Evolutionary conservation across 257 asterid genomes (phyloP).

Genomic region (Jasminum sambac): DNA sequence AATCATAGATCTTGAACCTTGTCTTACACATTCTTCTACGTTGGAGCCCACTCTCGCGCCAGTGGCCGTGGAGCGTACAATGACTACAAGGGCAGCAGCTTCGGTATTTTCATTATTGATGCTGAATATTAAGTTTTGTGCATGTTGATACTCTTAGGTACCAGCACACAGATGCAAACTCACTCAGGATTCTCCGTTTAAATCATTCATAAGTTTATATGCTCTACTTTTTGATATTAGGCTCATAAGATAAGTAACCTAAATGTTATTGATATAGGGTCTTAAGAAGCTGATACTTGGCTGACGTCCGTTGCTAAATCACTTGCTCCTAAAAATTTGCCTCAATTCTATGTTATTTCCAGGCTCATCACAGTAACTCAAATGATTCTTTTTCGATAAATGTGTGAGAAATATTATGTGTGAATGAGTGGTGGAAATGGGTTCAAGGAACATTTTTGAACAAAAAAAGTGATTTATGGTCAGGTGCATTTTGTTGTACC

Average conservation of each 20-base stretch:
- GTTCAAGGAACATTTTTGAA: too few species aligned
- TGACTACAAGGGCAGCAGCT: constrained; percentile 98
- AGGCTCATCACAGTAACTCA: not conserved
- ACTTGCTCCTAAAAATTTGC: not conserved
- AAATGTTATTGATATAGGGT: not conserved
- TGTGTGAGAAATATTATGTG: too few species aligned
- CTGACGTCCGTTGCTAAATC: not conserved
- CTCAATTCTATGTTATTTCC: not conserved
- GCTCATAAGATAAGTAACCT: not conserved
- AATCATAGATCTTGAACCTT: constrained; percentile 80
- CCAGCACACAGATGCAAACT: not conserved
- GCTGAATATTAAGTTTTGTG: constrained; percentile 1
- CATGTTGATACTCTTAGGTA: not conserved
- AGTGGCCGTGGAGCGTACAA: constrained; percentile 92
- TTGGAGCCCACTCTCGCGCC: constrained; percentile 99
- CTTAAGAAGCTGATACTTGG: not conserved
- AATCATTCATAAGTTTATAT: not conserved
- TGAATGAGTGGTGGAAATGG: too few species aligned
- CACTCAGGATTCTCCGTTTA: not conserved
- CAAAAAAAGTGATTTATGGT: too few species aligned
- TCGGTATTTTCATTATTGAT: constrained; percentile 54
- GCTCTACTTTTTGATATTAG: not conserved
- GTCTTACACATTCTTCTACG: constrained; percentile 89
- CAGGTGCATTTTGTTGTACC: too few species aligned
- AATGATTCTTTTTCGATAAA: not conserved